Evolutionary conservation across 257 asterid genomes (phyloP).

Genomic region (Solanum chilense): DNA sequence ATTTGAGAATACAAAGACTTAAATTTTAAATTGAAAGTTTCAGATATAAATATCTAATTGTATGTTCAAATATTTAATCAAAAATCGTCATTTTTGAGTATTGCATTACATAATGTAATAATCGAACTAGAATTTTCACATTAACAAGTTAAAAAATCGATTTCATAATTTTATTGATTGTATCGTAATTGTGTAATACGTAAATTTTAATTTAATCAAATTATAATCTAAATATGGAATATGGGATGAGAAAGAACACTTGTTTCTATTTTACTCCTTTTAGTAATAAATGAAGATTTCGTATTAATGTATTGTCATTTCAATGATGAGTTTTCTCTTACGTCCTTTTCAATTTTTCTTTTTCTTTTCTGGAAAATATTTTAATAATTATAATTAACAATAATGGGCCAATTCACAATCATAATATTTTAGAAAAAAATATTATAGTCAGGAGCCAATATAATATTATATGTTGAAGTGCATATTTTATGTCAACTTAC

Average conservation of each 20-base stretch:
- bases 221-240: background rate
- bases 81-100: no score
- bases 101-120: background rate
- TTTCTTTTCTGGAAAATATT: background rate
- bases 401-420: background rate
- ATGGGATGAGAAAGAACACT: background rate
- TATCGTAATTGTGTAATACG: fast-evolving
- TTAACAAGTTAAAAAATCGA: background rate
- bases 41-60: no score
- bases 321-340: background rate
- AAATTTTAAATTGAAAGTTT: no score
- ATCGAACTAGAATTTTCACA: background rate
- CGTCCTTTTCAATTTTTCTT: background rate
- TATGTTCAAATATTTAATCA: no score
- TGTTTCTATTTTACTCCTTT: background rate
- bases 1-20: background rate
- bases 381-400: background rate
- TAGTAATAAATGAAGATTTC: background rate
- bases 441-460: background rate
- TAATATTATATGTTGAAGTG: background rate
- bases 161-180: no score
- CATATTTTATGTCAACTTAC: background rate
- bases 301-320: background rate
- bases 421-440: background rate
- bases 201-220: background rate